Evolutionary conservation across 495 filamentous ascomycete genomes (phyloP).

Genomic region (Neurospora sp.): DNA sequence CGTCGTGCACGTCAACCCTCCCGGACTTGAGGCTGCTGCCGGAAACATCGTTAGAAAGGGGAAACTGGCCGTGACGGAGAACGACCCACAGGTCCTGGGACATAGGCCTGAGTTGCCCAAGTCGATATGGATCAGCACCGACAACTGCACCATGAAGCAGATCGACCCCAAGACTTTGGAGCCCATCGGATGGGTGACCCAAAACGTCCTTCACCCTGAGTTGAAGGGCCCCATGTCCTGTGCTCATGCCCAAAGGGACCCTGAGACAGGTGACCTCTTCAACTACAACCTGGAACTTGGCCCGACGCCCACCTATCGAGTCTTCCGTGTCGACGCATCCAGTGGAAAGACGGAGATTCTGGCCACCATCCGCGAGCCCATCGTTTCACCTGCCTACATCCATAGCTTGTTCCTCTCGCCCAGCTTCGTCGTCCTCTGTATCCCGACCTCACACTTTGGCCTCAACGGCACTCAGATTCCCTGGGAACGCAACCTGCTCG

Average conservation of each 20-base stretch:
- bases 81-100: neutral
- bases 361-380: conserved; percentile 46
- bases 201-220: conserved; percentile 51
- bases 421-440: conserved; percentile 56
- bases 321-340: conserved; percentile 50
- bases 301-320: conserved; percentile 39
- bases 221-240: conserved; percentile 53
- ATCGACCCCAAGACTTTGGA: conserved; percentile 62
- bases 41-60: conserved; percentile 1
- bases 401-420: conserved; percentile 63
- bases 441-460: conserved; percentile 42
- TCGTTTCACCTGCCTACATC: conserved; percentile 48
- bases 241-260: conserved; percentile 61
- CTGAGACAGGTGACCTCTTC: conserved; percentile 61
- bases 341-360: conserved; percentile 60
- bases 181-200: conserved; percentile 49
- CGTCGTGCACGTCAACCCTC: conserved; percentile 43
- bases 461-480: conserved; percentile 40
- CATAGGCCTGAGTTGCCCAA: conserved; percentile 22
- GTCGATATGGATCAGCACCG: conserved; percentile 51
- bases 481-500: conserved; percentile 47
- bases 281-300: conserved; percentile 60
- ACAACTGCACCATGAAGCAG: conserved; percentile 43
- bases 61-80: neutral
- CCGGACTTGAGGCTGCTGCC: conserved; percentile 38